Evolutionary conservation across 1,284 basidiomycete species (phyloP).

Genomic region (Sanguinoderma infundibulare): DNA sequence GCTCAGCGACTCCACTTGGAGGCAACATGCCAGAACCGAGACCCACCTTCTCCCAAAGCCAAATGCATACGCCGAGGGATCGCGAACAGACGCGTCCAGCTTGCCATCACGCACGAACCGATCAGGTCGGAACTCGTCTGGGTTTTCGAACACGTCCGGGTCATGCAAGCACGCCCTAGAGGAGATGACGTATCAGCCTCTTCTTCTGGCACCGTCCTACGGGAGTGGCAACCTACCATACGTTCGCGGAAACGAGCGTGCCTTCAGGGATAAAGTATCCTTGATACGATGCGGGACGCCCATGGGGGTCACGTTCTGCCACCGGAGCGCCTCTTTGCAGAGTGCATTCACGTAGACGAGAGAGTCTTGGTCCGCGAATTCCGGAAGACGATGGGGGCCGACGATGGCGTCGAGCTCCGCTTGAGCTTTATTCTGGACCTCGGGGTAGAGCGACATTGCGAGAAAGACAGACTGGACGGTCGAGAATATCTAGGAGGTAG

Average conservation of each 20-base stretch:
- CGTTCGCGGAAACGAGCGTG: constrained; percentile 22
- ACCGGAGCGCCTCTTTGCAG: constrained; percentile 25
- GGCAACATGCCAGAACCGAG: too few species aligned
- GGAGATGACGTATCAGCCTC: not conserved
- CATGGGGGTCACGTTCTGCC: constrained; percentile 22
- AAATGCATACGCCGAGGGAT: constrained; percentile 6
- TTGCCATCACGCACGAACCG: constrained; percentile 23
- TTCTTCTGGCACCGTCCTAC: not conserved
- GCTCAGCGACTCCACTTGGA: not conserved
- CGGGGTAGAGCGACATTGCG: constrained; percentile 39
- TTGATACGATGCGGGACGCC: constrained; percentile 8
- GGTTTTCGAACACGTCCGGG: constrained; percentile 19
- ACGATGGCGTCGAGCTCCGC: constrained; percentile 33
- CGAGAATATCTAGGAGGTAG: constrained; percentile 22
- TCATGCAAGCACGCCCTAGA: constrained; percentile 23
- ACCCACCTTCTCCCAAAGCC: constrained; percentile 15
- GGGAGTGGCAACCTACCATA: constrained; percentile 16
- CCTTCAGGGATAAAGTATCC: constrained; percentile 30
- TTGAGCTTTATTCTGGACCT: constrained; percentile 34
- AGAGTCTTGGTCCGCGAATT: constrained; percentile 17
- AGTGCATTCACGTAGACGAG: constrained; percentile 26
- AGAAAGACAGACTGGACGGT: constrained; percentile 35
- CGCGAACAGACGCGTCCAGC: constrained; percentile 5
- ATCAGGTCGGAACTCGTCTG: constrained; percentile 22
- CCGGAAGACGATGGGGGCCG: constrained; percentile 28